These are phyloP conservation scores for Penicillium canescens DNA, from an alignment of 495 filamentous ascomycete genomes.

Conservation along the genomic window DNA sequence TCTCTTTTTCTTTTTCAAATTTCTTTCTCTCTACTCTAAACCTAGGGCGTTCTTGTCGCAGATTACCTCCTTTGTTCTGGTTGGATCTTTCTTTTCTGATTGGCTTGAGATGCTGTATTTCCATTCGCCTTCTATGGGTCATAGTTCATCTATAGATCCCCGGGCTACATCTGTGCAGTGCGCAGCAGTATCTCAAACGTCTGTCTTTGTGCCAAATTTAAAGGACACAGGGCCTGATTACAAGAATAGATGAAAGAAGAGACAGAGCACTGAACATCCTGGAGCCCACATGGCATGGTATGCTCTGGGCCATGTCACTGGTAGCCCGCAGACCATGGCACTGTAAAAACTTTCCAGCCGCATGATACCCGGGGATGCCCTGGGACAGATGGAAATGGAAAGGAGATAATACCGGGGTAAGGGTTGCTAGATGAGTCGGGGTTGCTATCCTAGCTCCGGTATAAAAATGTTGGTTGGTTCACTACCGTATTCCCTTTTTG, in stretches of 20 bases:
- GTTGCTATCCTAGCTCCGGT: not conserved
- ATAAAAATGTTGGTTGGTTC: not conserved
- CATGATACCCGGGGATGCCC: slow-evolving; percentile 17
- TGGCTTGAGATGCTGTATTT: slow-evolving; percentile 3
- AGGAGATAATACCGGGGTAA: not conserved
- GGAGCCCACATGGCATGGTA: not conserved
- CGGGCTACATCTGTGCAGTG: not conserved
- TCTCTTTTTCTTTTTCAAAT: slow-evolving; percentile 14
- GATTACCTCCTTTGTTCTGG: slow-evolving; percentile 4
- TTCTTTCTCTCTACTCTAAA: slow-evolving; percentile 13
- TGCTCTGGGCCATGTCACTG: slow-evolving; percentile 2
- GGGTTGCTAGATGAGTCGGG: not conserved
- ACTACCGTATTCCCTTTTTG: not conserved
- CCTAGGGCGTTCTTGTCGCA: slow-evolving; percentile 1
- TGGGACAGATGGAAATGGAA: slow-evolving; percentile 14
- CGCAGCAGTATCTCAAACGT: not conserved
- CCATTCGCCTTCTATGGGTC: not conserved
- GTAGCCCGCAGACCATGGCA: slow-evolving; percentile 4
- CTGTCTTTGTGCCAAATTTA: slow-evolving; percentile 22
- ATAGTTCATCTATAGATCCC: too few relatives aligned
- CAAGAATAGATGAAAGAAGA: slow-evolving; percentile 7
- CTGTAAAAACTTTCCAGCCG: not conserved
- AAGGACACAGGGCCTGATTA: not conserved
- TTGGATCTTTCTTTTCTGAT: not conserved
- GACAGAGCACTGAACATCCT: not conserved